Evolutionary conservation across 345 rosid species (phyloP).

Genomic region (Salix arbutifolia): DNA sequence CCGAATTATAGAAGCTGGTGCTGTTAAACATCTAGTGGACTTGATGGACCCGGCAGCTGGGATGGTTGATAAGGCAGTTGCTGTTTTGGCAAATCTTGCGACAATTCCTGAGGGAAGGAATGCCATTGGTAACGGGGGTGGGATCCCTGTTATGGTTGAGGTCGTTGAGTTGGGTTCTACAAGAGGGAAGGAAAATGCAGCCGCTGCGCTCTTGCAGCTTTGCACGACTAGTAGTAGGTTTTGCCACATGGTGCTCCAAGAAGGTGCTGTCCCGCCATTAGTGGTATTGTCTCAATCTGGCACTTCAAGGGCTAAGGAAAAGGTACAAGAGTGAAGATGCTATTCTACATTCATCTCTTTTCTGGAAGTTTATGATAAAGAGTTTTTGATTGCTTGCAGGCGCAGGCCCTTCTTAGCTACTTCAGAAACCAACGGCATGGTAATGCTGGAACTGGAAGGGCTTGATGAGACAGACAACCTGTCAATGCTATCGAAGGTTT

Average conservation of each 20-base stretch:
- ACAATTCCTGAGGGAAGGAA: slow-evolving; percentile 68
- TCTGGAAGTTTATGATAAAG: background rate
- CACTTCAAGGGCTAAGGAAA: slow-evolving; percentile 86
- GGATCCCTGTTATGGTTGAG: slow-evolving; percentile 83
- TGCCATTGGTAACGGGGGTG: slow-evolving; percentile 75
- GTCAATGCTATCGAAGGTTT: slow-evolving; percentile 17
- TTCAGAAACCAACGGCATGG: slow-evolving; percentile 80
- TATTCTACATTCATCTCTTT: background rate
- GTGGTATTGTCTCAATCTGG: slow-evolving; percentile 85
- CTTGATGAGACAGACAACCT: slow-evolving; percentile 34
- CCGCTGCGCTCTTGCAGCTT: slow-evolving; percentile 85
- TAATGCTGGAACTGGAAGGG: slow-evolving; percentile 56
- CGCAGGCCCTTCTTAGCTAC: slow-evolving; percentile 70
- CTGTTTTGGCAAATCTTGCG: slow-evolving; percentile 88
- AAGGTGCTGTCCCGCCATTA: slow-evolving; percentile 91
- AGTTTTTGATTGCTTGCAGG: slow-evolving; percentile 44
- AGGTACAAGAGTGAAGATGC: slow-evolving; percentile 38
- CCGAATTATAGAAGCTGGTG: slow-evolving; percentile 79
- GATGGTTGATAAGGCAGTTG: slow-evolving; percentile 91
- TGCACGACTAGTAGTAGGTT: slow-evolving; percentile 54
- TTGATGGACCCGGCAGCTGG: slow-evolving; percentile 91
- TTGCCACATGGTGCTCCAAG: slow-evolving; percentile 72
- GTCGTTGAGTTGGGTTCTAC: slow-evolving; percentile 91
- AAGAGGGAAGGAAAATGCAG: slow-evolving; percentile 92
- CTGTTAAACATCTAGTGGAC: slow-evolving; percentile 78